Evolutionary conservation across 306 rosid species (phyloP), one percentile per base, ranked within the genome.

Genomic region (Rubus idaeus): DNA sequence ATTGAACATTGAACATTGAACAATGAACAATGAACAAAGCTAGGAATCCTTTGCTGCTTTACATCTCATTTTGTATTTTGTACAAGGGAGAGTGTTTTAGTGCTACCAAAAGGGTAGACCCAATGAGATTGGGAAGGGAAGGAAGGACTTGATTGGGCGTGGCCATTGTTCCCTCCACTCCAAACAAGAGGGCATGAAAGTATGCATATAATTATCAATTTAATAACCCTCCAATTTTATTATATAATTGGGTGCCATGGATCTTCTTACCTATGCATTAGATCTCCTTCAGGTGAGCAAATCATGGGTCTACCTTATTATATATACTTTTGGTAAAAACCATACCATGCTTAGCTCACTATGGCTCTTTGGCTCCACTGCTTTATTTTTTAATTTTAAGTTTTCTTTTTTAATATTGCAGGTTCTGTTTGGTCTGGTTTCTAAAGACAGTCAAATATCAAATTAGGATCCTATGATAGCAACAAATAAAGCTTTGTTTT

Each of bases 131-230:
- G 84, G 81, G 76, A 78, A 73, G 73, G 39, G 80, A 47, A 68
- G 45, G 37, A 73, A 45, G 53, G 80, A 83, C 70, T 83, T 75
- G 84, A 83, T 88, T 86, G 81, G 80, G 88, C 87, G 85, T 77
- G 83, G 86, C 78, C 47, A 91, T 87, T 87, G 98, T 94, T 91
- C 96, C 98, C 98, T 91, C 87, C 95, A 80, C 87, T 84, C 88
- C 96, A 90, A 88, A 94, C 98, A 91, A 79, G 52, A 84, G 80
- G 78, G 87, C 87, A 83, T 88, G 89, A 88, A 72, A 79, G 79
- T 73, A 73, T 74, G 83, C 71, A 71, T 75, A 42, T 56, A 46
- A 50, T 68, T 77, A 53, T 60, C 18, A 80, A 74, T 86, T 77
- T 70, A 83, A 86, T 79, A 84, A 39, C 66, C n/a, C 14, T 45